phyloP scores from a whole-genome alignment of 31 red algal species.

The Odonthalia washingtoniensis region DNA sequence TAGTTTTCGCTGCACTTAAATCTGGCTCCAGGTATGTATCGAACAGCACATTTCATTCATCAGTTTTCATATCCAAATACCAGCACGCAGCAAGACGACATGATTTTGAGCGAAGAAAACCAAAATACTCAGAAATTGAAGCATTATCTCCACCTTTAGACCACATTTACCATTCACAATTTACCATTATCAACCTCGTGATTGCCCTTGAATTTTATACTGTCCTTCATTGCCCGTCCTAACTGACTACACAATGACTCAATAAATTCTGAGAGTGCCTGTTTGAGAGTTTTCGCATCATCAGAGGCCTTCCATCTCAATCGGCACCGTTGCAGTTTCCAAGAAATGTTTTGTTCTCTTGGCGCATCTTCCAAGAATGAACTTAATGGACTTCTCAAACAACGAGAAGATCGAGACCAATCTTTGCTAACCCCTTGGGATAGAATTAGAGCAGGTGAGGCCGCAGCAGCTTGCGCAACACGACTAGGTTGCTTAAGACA shows the following conservation, averaged over 20 bases:
- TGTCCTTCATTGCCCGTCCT: constrained; percentile 24
- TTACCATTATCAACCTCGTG: too few relatives aligned
- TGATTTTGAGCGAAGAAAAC: constrained; percentile 71
- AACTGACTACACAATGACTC: constrained; percentile 54
- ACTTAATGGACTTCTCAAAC: constrained; percentile 49
- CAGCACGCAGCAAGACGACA: constrained; percentile 80
- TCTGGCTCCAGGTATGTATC: constrained; percentile 63
- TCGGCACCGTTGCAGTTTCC: constrained; percentile 72
- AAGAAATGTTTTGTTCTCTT: constrained; percentile 40
- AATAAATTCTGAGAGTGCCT: constrained; percentile 56
- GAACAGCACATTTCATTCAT: constrained; percentile 73
- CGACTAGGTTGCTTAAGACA: constrained; percentile 36
- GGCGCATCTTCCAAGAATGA: constrained; percentile 29
- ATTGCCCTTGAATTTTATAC: too few relatives aligned
- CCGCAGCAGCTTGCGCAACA: constrained; percentile 54
- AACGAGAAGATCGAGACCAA: constrained; percentile 70
- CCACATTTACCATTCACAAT: too few relatives aligned
- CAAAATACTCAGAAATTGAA: constrained; percentile 15
- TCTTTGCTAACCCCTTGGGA: constrained; percentile 45
- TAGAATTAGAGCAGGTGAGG: constrained; percentile 59
- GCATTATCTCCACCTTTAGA: too few relatives aligned
- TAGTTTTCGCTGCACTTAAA: constrained; percentile 47
- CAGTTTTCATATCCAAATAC: constrained; percentile 78
- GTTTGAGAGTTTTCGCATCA: constrained; percentile 57
- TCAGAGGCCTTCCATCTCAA: constrained; percentile 69